Evolutionary conservation across 352 stramenopile genomes (phyloP).

Genomic region (Pythium aristosporum): DNA sequence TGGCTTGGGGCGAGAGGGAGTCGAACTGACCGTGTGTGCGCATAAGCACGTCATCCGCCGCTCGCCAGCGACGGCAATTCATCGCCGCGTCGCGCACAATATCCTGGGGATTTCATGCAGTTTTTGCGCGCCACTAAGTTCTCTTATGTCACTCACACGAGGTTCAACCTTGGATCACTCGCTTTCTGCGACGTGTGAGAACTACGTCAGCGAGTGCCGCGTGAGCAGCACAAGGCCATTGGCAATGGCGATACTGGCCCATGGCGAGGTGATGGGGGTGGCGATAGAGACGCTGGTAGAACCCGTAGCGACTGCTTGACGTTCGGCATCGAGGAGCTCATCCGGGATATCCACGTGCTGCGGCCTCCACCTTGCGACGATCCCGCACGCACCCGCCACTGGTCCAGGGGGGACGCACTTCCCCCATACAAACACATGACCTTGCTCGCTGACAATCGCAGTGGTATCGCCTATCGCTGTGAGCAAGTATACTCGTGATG

Average conservation of each 20-base stretch:
- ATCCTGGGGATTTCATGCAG: not conserved
- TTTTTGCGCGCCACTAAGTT: not conserved
- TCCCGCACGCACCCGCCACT: slow-evolving; percentile 11
- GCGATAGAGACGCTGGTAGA: not conserved
- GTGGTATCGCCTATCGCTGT: slow-evolving; percentile 28
- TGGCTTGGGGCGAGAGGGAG: not conserved
- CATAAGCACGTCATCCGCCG: not conserved
- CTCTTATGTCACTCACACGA: not conserved
- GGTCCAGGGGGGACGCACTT: slow-evolving; percentile 14
- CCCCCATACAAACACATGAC: slow-evolving; percentile 29
- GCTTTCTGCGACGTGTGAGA: slow-evolving; percentile 1
- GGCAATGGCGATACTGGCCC: slow-evolving; percentile 47
- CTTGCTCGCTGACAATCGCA: slow-evolving; percentile 28
- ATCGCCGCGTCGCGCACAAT: not conserved
- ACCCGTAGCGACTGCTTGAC: not conserved
- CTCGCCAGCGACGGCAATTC: not conserved
- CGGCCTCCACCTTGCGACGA: slow-evolving; percentile 16
- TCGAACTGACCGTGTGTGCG: not conserved
- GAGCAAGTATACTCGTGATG: slow-evolving; percentile 21
- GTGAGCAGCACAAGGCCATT: slow-evolving; percentile 45
- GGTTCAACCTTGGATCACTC: not conserved
- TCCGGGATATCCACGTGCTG: slow-evolving; percentile 13
- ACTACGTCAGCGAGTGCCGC: not conserved
- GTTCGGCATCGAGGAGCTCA: not conserved
- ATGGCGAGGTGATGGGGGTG: slow-evolving; percentile 11